Conservation (phyloP, 495 filamentous ascomycete genomes). For the Chlorociboria aeruginascens region DNA sequence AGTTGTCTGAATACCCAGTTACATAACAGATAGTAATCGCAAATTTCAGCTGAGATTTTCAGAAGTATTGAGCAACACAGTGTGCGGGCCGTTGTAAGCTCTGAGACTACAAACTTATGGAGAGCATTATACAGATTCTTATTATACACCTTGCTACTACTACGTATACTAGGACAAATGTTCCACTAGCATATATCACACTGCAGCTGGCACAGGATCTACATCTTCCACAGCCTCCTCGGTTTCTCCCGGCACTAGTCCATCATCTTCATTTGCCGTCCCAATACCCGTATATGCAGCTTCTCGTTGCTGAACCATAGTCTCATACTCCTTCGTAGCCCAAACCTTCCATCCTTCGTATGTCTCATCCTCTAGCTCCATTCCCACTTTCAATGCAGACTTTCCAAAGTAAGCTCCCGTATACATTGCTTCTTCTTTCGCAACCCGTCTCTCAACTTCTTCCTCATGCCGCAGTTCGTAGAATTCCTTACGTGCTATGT, state of each 20-base stretch:
- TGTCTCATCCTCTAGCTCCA: conserved; percentile 66
- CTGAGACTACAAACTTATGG: no score
- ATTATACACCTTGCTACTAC: no score
- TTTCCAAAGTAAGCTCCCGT: conserved; percentile 82
- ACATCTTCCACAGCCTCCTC: neutral
- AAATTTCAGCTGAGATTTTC: no score
- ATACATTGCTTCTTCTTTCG: conserved; percentile 75
- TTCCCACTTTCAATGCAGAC: conserved; percentile 57
- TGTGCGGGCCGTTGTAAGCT: no score
- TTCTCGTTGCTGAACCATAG: conserved; percentile 29
- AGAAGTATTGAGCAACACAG: no score
- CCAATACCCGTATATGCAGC: conserved; percentile 35
- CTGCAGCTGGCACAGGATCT: no score
- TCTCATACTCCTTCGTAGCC: conserved; percentile 47
- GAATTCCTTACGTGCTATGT: conserved; percentile 80
- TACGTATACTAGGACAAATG: no score
- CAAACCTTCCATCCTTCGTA: conserved; percentile 75
- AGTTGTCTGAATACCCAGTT: no score
- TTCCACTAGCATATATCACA: no score
- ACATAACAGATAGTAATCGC: no score
- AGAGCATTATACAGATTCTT: no score
- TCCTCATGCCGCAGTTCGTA: conserved; percentile 70
- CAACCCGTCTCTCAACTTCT: conserved; percentile 74
- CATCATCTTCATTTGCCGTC: conserved; percentile 22
- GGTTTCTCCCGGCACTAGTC: conserved; percentile 4